phyloP scores from a whole-genome alignment of 257 asterid species.

The Solanum corneliomulleri region DNA sequence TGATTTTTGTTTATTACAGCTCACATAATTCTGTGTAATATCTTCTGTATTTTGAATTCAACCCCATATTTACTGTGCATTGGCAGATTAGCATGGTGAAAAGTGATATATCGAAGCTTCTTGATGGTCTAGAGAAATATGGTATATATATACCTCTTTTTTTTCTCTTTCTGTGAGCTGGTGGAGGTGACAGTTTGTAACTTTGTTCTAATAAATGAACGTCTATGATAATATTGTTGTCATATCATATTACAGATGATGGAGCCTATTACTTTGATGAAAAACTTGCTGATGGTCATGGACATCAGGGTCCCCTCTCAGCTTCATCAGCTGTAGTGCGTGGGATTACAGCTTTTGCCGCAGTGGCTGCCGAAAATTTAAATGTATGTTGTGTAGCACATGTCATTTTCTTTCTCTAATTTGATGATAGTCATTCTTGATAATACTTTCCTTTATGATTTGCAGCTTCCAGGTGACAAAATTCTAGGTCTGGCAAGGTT shows the following conservation, averaged over 20 bases:
- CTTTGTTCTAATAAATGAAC: not conserved
- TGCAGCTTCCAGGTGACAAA: slow-evolving; percentile 90
- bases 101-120: slow-evolving; percentile 69
- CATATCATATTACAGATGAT: slow-evolving; percentile 42
- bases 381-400: slow-evolving; percentile 27
- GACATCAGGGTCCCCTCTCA: slow-evolving; percentile 70
- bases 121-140: slow-evolving; percentile 73
- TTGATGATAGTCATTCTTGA: not conserved
- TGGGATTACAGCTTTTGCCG: slow-evolving; percentile 72
- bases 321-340: slow-evolving; percentile 79
- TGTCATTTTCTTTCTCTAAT: not conserved
- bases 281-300: slow-evolving; percentile 65
- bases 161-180: not conserved
- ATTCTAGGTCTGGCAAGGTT: slow-evolving; percentile 76
- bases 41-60: not conserved
- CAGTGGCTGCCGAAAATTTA: slow-evolving; percentile 47
- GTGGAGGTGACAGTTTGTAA: not conserved
- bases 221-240: not conserved
- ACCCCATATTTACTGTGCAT: not conserved
- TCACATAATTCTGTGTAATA: not conserved
- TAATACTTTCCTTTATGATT: slow-evolving; percentile 1
- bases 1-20: not conserved
- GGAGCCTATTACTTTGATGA: slow-evolving; percentile 90
- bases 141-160: slow-evolving; percentile 29
- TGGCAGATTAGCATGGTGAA: slow-evolving; percentile 62